Evolutionary conservation across 805 yeast genomes (phyloP), one percentile per base, ranked within the genome.

Genomic region (Monosporozyma yasuniensis): DNA sequence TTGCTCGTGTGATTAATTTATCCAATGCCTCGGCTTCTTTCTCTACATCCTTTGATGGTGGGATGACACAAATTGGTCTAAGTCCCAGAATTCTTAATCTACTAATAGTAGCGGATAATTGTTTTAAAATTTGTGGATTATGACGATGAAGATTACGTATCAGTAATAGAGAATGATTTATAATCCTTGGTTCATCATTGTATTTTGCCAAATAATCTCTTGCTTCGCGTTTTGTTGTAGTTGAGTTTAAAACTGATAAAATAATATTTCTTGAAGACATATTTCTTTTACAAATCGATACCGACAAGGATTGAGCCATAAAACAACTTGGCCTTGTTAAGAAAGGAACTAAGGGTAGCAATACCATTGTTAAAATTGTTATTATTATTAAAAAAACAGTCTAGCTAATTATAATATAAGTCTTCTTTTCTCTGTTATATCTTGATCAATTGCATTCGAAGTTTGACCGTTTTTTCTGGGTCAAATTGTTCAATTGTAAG

Each of bases 211-310:
- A 68, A 61, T 90, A 91, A 55, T 83, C 84, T 54, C 79, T 76
- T 4, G 96, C 96, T 61, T 91, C 98, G 52, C 99, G 73, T 64
- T 88, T 90, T 1, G 98, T 91, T 5, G 97, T 95, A 3, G 97
- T 87, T 1, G 96, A 83, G 59, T 83, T 83, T 51, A 91, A 72
- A 22, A 91, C 89, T 1, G 96, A 82, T 16, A 88, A 70, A n/a
- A 91, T 83, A 47, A 91, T 70, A 49, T 86, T 87, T 55, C 80
- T 74, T 6, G 66, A 59, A n/a, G 60, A 46, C 2, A 58, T 52
- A 56, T 64, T 63, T 11, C 59, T 65, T 46, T 22, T 32, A 11
- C 16, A 8, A 14, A 23, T 23, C 6, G 30, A 8, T 4, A 16
- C 12, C 11, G 12, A 3, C 22, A 16, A 8, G 3, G 11, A 9